Percentiles rank a stretch among this genome's conserved stretches.
phyloP scores from a whole-genome alignment of 345 rosid genomes.

The Syzygium oleosum region DNA sequence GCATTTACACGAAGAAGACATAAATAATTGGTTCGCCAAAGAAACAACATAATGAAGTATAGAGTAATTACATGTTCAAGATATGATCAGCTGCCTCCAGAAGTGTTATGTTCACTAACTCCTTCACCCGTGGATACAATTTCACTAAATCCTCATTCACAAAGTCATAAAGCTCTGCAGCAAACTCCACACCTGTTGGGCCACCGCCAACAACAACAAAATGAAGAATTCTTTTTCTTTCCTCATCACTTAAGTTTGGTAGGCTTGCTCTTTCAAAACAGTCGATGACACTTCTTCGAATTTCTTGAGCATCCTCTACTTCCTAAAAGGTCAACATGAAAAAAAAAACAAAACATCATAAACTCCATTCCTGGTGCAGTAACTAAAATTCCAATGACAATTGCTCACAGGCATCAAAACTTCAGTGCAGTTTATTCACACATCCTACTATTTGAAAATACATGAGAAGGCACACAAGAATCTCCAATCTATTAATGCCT shows the following conservation, averaged over 20 bases:
- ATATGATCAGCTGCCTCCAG: slow-evolving; percentile 98
- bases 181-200: slow-evolving; percentile 98
- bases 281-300: slow-evolving; percentile 77
- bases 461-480: background rate
- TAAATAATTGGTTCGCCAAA: background rate
- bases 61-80: slow-evolving; percentile 47
- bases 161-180: slow-evolving; percentile 93
- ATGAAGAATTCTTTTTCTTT: slow-evolving; percentile 82
- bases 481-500: background rate
- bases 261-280: slow-evolving; percentile 89
- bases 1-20: background rate
- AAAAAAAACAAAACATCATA: background rate
- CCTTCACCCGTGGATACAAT: slow-evolving; percentile 65
- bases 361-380: background rate
- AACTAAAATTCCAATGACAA: background rate
- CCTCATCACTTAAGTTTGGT: slow-evolving; percentile 78
- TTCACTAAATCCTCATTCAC: slow-evolving; percentile 78
- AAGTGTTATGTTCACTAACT: slow-evolving; percentile 62
- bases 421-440: background rate
- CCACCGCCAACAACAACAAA: slow-evolving; percentile 99
- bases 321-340: slow-evolving; percentile 39
- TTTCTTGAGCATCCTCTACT: slow-evolving; percentile 93
- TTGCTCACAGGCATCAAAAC: background rate
- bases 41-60: background rate
- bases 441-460: background rate